Conservation (phyloP, 2,329 filamentous ascomycete genomes). For the Pseudopithomyces chartarum region DNA sequence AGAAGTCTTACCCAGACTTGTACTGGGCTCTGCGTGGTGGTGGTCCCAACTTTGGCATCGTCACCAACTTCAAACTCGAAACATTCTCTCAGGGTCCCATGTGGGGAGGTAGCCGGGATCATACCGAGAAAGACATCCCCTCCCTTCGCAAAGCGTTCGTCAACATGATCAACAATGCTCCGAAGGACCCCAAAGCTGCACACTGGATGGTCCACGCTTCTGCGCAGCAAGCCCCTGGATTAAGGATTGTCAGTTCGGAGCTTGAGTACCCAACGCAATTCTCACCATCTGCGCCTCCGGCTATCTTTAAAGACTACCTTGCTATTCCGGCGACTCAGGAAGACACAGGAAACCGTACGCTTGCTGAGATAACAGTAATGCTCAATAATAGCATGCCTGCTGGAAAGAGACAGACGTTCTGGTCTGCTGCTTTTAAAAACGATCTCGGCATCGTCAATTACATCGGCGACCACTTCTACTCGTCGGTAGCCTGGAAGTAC, state of each 20-base stretch:
- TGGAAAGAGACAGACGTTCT: not conserved
- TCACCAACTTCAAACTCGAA: slow-evolving; percentile 17
- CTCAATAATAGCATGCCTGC: not conserved
- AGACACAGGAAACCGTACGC: not conserved
- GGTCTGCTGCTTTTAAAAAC: not conserved
- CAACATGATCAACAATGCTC: not conserved
- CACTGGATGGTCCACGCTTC: not conserved
- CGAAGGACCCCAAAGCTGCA: not conserved
- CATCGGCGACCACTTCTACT: not conserved
- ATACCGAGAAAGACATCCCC: not conserved
- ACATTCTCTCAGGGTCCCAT: slow-evolving; percentile 8
- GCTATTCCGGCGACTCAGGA: not conserved
- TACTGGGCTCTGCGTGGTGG: not conserved
- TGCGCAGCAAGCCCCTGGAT: not conserved
- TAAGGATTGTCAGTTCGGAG: slow-evolving; percentile 1
- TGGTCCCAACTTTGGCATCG: slow-evolving; percentile 10
- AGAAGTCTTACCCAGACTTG: not conserved
- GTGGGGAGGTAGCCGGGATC: slow-evolving; percentile 8
- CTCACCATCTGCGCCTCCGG: not conserved
- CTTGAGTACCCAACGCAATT: not conserved
- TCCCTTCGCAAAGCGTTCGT: not conserved
- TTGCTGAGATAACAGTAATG: not conserved
- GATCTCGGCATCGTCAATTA: not conserved
- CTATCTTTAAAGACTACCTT: not conserved
- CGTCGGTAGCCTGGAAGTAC: not conserved